Evolutionary conservation across 1,284 basidiomycete genomes (phyloP), one percentile per base, ranked within the genome.

Genomic region (Trametes hirsuta): DNA sequence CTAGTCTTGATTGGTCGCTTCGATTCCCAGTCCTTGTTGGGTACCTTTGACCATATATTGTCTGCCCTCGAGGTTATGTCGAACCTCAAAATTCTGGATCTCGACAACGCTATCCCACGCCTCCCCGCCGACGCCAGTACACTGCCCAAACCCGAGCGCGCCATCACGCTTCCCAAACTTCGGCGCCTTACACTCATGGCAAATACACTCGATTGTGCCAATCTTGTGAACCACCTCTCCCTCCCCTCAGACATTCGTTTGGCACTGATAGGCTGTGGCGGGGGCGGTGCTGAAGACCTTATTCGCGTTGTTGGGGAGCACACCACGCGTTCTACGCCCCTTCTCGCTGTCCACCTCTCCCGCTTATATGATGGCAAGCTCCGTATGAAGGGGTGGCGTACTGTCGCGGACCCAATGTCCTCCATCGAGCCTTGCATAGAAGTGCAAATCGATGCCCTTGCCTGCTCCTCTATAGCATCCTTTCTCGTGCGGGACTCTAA

Each of bases 81-180:
- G 4, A 3, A 12, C 25, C 45, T 65, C 2, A 35, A 55, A 30
- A 8, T 6, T 6, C 24, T 65, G 12, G 50, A 55, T 2, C 49
- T 65, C 8, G 47, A 65, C 21, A 46, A 62, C 12, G 45, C 55
- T 25, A 49, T 65, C 12, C 61, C 64, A 15, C 46, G 47, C n/a
- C 41, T 65, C 2, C 41, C 51, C 5, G 30, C 46, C 2, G 53
- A 53, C 36, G 15, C 35, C 2, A 42, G 8, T 15, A 30, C 41
- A 1, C 24, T 58, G 1, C 41, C 50, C 15, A 34, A 48, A 4
- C 46, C 58, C 6, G 21, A 47, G 14, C 58, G 53, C 4, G 55
- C 37, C 1, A 12, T 65, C 24, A 6, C 47, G 22, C 39, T 65
- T 15, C 42, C 55, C 12, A 47, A 40, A 3, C 45, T 62, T 5